These are phyloP conservation scores for Davidsoniella neocaledoniae DNA, from an alignment of 2,329 filamentous ascomycete genomes.

Conservation along the genomic window DNA sequence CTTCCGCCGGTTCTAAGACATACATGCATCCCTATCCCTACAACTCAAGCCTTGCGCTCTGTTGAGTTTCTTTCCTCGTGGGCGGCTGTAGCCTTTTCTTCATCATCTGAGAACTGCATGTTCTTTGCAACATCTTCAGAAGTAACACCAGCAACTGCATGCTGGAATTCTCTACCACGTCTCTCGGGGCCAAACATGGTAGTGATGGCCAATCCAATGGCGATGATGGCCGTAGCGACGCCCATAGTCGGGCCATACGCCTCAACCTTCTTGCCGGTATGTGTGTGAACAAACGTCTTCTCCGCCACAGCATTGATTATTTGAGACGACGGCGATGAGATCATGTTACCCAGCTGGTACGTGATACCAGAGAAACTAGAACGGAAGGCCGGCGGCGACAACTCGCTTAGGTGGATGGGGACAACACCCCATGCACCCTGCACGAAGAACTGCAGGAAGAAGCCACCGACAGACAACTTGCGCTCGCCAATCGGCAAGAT, in stretches of 20 bases:
- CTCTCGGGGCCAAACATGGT: slow-evolving; percentile 59
- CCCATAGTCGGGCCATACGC: slow-evolving; percentile 64
- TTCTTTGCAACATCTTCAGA: slow-evolving; percentile 12
- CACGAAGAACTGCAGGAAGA: slow-evolving; percentile 67
- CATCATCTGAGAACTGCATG: slow-evolving; percentile 10
- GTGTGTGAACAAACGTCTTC: slow-evolving; percentile 35
- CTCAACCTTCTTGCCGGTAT: slow-evolving; percentile 39
- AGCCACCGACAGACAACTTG: slow-evolving; percentile 44
- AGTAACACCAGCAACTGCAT: slow-evolving; percentile 26
- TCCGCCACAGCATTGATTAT: slow-evolving; percentile 64
- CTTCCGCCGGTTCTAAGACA: neutral
- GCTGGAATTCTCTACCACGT: slow-evolving; percentile 52
- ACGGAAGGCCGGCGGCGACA: slow-evolving; percentile 54
- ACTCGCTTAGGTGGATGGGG: slow-evolving; percentile 65
- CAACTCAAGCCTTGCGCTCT: neutral
- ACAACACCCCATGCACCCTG: slow-evolving; percentile 63
- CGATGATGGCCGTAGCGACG: slow-evolving; percentile 61
- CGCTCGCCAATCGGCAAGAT: slow-evolving; percentile 45
- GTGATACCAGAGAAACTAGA: slow-evolving; percentile 59
- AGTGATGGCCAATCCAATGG: slow-evolving; percentile 49
- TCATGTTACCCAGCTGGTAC: slow-evolving; percentile 66
- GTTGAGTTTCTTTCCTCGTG: slow-evolving; percentile 1
- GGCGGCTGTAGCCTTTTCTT: slow-evolving; percentile 9
- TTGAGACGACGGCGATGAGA: slow-evolving; percentile 51
- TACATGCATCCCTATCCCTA: neutral